Conservation (phyloP, 306 rosid species). For the Chamaecrista fasciculata region DNA sequence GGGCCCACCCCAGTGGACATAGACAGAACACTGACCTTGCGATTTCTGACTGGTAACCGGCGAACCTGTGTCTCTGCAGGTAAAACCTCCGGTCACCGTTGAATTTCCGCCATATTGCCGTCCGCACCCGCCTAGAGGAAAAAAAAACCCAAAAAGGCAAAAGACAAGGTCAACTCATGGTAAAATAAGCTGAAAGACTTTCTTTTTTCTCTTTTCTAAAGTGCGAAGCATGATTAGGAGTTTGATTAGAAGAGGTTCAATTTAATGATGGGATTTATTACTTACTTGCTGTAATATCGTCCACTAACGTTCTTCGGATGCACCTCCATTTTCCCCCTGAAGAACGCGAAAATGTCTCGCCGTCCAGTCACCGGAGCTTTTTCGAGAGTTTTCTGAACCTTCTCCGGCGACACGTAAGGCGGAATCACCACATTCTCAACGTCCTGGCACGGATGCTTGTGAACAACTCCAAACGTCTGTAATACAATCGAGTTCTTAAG, state of each 20-base stretch:
- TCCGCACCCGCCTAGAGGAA: slow-evolving; percentile 62
- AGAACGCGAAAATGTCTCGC: slow-evolving; percentile 83
- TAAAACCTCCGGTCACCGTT: slow-evolving; percentile 69
- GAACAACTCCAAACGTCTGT: slow-evolving; percentile 78
- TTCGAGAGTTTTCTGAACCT: slow-evolving; percentile 37
- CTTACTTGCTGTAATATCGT: slow-evolving; percentile 97
- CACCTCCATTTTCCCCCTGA: slow-evolving; percentile 95
- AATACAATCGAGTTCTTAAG: slow-evolving; percentile 75
- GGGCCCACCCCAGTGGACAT: slow-evolving; percentile 98
- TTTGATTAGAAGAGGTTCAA: slow-evolving; percentile 11
- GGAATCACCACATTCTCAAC: slow-evolving; percentile 90
- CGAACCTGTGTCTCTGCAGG: slow-evolving; percentile 62
- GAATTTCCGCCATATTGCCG: slow-evolving; percentile 70
- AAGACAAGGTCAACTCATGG: not conserved
- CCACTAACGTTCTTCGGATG: slow-evolving; percentile 95
- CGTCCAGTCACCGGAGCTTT: slow-evolving; percentile 45
- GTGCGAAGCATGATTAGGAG: not conserved
- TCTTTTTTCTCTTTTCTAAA: not conserved
- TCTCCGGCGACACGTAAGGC: slow-evolving; percentile 73
- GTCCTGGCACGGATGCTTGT: slow-evolving; percentile 78
- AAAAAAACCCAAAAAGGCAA: not conserved
- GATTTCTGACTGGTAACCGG: slow-evolving; percentile 90
- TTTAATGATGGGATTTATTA: slow-evolving; percentile 29
- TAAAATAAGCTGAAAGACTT: too few species aligned
- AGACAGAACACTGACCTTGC: slow-evolving; percentile 77